A percentile compares a stretch with the other conserved stretches of the same genome.
Evolutionary conservation across 1,284 basidiomycete species (phyloP).

Genomic region (Phenoliferia sp.): DNA sequence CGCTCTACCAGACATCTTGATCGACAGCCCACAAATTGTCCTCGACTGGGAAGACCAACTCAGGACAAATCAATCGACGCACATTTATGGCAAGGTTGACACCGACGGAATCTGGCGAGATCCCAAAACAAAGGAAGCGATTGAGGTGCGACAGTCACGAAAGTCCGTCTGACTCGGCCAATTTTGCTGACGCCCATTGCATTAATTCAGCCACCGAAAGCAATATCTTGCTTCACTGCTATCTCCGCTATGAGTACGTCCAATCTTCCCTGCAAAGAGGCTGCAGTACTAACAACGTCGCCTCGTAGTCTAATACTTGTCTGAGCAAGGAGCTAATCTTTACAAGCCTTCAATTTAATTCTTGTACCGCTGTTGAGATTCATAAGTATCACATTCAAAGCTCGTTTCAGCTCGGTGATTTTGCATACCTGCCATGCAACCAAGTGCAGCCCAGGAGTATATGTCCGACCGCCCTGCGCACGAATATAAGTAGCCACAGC

Average conservation of each 20-base stretch:
- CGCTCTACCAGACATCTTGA: conserved; percentile 52
- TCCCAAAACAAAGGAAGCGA: conserved; percentile 36
- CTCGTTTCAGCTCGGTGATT: too few species aligned
- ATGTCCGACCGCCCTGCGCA: too few species aligned
- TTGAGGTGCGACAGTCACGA: background rate
- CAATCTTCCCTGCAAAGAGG: too few species aligned
- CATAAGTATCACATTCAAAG: too few species aligned
- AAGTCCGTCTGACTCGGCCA: background rate
- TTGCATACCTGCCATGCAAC: too few species aligned
- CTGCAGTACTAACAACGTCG: too few species aligned
- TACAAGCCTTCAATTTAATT: too few species aligned
- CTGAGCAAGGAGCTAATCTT: too few species aligned
- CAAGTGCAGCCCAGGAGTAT: too few species aligned
- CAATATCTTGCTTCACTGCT: conserved; percentile 6
- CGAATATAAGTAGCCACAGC: too few species aligned
- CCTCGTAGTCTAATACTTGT: too few species aligned
- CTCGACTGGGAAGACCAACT: conserved; percentile 61
- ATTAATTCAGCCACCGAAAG: background rate
- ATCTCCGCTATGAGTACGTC: conserved; percentile 5
- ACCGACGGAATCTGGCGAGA: conserved; percentile 66
- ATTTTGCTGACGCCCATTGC: background rate
- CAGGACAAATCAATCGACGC: conserved; percentile 64
- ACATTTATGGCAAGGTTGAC: conserved; percentile 56
- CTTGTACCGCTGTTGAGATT: too few species aligned
- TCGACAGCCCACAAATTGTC: conserved; percentile 60